Evolutionary conservation across 768 basidiomycete genomes (phyloP).

Genomic region (Suillus subalutaceus): DNA sequence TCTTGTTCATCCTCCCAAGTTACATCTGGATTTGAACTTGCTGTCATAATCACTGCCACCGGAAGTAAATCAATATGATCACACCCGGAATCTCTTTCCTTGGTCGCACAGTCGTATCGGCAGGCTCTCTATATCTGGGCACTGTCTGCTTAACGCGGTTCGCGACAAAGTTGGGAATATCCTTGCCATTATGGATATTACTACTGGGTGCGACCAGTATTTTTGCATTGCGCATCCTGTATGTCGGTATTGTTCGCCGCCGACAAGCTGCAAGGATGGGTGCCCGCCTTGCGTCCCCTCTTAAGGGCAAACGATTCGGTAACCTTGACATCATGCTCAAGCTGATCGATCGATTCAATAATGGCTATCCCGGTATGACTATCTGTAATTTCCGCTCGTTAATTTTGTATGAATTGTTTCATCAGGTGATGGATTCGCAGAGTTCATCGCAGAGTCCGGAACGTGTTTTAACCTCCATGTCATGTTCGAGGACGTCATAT

Average conservation of each 20-base stretch:
- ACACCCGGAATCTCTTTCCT: conserved; percentile 21
- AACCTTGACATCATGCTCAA: conserved; percentile 47
- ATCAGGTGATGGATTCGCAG: conserved; percentile 46
- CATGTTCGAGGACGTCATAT: conserved; percentile 47
- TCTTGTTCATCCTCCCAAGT: background rate
- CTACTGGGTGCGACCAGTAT: conserved; percentile 32
- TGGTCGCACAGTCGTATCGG: conserved; percentile 1
- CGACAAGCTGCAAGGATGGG: conserved; percentile 47
- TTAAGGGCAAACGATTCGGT: conserved; percentile 43
- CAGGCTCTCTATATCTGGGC: conserved; percentile 9
- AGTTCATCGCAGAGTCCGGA: conserved; percentile 39
- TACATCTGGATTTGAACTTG: background rate
- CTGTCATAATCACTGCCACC: background rate
- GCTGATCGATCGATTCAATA: conserved; percentile 38
- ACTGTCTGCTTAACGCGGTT: conserved; percentile 11
- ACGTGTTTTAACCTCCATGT: conserved; percentile 49
- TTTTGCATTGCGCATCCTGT: conserved; percentile 33
- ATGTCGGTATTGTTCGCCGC: conserved; percentile 29
- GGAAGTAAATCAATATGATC: conserved; percentile 14
- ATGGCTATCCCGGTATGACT: conserved; percentile 53
- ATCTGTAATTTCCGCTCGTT: background rate
- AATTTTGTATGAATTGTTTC: background rate
- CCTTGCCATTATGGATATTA: conserved; percentile 43
- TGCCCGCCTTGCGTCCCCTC: conserved; percentile 44
- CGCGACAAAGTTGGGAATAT: conserved; percentile 17